Conservation (phyloP, 306 rosid genomes). For the Neltuma alba region DNA sequence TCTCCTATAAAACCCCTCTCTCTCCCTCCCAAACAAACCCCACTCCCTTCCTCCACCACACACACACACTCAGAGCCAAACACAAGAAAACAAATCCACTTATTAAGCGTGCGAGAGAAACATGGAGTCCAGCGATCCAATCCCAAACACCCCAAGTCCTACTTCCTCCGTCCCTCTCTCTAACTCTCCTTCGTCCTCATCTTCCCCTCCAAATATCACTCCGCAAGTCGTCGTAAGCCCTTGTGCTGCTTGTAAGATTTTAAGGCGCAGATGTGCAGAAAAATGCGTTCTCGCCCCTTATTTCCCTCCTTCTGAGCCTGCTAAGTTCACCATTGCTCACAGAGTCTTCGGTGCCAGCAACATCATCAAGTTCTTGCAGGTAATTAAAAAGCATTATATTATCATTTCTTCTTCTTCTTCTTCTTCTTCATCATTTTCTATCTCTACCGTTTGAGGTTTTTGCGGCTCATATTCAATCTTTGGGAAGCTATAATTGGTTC, state of each 20-base stretch:
- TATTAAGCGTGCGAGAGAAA: neutral
- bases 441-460: neutral
- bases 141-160: conserved; percentile 45
- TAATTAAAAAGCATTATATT: too few species aligned
- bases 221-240: conserved; percentile 65
- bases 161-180: conserved; percentile 46
- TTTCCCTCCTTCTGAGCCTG: conserved; percentile 90
- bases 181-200: conserved; percentile 45
- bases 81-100: conserved; percentile 1
- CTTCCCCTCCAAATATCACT: conserved; percentile 19
- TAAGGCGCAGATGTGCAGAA: conserved; percentile 82
- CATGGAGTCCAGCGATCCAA: conserved; percentile 58
- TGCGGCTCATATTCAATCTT: neutral
- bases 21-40: conserved; percentile 39
- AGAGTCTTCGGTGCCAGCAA: conserved; percentile 97
- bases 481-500: too few species aligned
- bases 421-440: neutral
- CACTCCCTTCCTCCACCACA: conserved; percentile 29
- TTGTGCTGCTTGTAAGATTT: conserved; percentile 93
- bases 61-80: conserved; percentile 15
- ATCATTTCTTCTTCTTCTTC: neutral
- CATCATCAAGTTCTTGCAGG: conserved; percentile 94
- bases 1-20: conserved; percentile 38
- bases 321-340: conserved; percentile 94
- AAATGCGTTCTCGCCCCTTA: conserved; percentile 91